Evolutionary conservation across 2,329 filamentous ascomycete species (phyloP), one percentile per base, ranked within the genome.

Genomic region (Clonostachys solani): DNA sequence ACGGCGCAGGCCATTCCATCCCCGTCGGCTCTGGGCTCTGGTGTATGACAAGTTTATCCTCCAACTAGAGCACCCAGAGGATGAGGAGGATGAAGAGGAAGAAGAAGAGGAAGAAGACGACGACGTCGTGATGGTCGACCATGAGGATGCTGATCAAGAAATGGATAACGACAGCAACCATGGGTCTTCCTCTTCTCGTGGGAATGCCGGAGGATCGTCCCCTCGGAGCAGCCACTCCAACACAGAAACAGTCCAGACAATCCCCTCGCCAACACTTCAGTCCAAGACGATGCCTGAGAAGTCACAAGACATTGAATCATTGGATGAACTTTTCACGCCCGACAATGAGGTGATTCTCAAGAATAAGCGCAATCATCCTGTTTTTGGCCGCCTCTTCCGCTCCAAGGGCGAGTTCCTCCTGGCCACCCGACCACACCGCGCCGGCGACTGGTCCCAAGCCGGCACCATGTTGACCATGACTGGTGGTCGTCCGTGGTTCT

Each of bases 341-440:
- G 50, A 57, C 29, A 73, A 71, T 56, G 63, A 60, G 12, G 62
- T 61, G 4, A 77, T 81, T 40, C 67, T 84, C 2, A 71, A 68
- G 5, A 80, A 76, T 55, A 85, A 83, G 56, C 72, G 74, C n/a
- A 65, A 68, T 0, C 66, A 78, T 45, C 68, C 76, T 1, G 65
- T 75, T 2, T 77, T 85, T 47, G 60, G 63, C 1, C 74, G 75
- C 3, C 73, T 85, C 8, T 76, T 84, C 58, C 78, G 81, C 23
- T 84, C 81, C 46, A 86, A 86, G 55, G 82, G 82, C 4, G 75
- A 80, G 42, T 75, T 80, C 52, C 80, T 75, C 65, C 67, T 85
- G 1, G 80, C 81, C 1, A 83, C 80, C 0, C 70, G 81, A 0
- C 80, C 80, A 1, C 67, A 69, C 29, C 71, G 67, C 33, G 68